Evolutionary conservation across 78 protist genomes (phyloP), one percentile per base, ranked within the genome.

Genomic region (Tieghemostelium lacteum): DNA sequence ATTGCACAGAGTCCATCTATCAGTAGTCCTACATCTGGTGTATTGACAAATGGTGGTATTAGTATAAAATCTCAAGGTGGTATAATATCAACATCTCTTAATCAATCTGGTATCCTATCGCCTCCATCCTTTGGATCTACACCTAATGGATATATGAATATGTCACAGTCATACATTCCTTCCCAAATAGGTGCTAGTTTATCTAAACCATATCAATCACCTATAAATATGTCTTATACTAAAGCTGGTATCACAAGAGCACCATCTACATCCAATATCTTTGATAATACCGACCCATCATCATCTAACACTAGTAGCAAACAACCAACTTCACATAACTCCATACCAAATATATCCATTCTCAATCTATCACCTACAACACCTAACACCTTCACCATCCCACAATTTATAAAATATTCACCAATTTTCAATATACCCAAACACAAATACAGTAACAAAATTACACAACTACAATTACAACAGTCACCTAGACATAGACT

Each of bases 331-430:
- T 10, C 52, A n/a, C n/a, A n/a, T n/a, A n/a, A n/a, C n/a, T n/a
- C n/a, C n/a, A n/a, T n/a, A n/a, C n/a, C n/a, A n/a, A n/a, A n/a
- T n/a, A n/a, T n/a, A n/a, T n/a, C n/a, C n/a, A n/a, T n/a, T 45
- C 52, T 10, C 52, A 45, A 45, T 45, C 52, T 45, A 45, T 45
- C 52, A 45, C 10, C 52, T 45, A 14, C 52, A 45, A 6, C 52
- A 31, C 40, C 6, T 6, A 4, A 31, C 3, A 2, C 55, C 2
- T 83, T 69, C 58, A 19, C 78, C 5, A 83, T 83, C 17, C 91
- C 91, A 40, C 61, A 39, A 33, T 69, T 37, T 16, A 73, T 83
- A 6, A 83, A 83, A 31, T 83, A 67, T 31, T 26, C 78, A 29
- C 91, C 91, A 22, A 66, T 83, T 57, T 8, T 19, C 36, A 33